Conservation (phyloP, 2,329 filamentous ascomycete genomes). For the Alternaria ventricosa region DNA sequence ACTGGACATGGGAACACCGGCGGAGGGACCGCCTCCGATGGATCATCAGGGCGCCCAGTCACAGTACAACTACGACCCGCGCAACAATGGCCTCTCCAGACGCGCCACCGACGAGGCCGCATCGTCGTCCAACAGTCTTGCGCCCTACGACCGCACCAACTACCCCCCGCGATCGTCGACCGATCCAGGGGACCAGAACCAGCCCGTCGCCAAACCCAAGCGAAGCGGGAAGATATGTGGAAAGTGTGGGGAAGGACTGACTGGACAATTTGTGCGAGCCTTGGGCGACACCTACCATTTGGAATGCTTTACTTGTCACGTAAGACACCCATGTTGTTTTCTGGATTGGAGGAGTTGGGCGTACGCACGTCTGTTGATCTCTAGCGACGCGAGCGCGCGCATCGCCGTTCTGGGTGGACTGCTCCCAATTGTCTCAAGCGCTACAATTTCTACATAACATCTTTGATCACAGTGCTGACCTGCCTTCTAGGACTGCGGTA, state of each 20-base stretch:
- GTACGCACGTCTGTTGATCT: not conserved
- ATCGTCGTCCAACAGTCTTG: conserved; percentile 29
- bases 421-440: not conserved
- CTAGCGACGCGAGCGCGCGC: not conserved
- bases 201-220: conserved; percentile 35
- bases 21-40: conserved; percentile 45
- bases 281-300: conserved; percentile 93
- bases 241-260: conserved; percentile 86
- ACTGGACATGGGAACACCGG: conserved; percentile 43
- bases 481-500: conserved; percentile 79
- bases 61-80: conserved; percentile 39
- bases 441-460: not conserved
- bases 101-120: conserved; percentile 41
- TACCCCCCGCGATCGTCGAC: conserved; percentile 35
- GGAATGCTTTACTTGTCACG: conserved; percentile 96
- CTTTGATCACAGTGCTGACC: conserved; percentile 1
- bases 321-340: conserved; percentile 51
- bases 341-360: not conserved
- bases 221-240: conserved; percentile 63
- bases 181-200: conserved; percentile 37
- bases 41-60: conserved; percentile 37
- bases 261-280: conserved; percentile 94
- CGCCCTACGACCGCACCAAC: conserved; percentile 31
- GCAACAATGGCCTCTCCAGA: conserved; percentile 39
- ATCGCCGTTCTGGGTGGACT: not conserved